phyloP scores from a whole-genome alignment of 2,329 filamentous ascomycete species.

The Leptographium lundbergii region DNA sequence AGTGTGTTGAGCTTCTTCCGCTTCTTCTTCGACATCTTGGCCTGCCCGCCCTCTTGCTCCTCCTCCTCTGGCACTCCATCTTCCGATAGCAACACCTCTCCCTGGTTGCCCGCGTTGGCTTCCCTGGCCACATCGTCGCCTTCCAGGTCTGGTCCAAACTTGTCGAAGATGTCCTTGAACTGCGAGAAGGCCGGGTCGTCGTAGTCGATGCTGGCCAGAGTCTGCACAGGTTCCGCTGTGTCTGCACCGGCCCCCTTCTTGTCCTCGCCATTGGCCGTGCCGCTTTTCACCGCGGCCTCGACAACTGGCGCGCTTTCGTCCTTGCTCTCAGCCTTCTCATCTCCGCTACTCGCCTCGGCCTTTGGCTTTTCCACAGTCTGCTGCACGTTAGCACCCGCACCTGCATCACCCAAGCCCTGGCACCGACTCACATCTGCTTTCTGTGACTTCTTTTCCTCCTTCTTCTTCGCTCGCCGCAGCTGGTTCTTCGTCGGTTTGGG shows the following conservation, averaged over 20 bases:
- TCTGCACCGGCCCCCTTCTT: conserved; percentile 22
- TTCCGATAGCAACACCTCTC: conserved; percentile 71
- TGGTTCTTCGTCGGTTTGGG: conserved; percentile 87
- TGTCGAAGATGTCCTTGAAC: conserved; percentile 72
- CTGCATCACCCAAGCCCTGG: background rate
- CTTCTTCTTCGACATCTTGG: conserved; percentile 87
- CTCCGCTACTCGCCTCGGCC: background rate
- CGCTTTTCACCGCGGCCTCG: conserved; percentile 8
- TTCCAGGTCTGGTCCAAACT: conserved; percentile 56
- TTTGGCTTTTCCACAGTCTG: background rate
- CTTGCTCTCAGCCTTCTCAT: conserved; percentile 9
- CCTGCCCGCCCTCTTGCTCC: conserved; percentile 48
- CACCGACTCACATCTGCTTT: conserved; percentile 34
- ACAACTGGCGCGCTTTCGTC: conserved; percentile 8
- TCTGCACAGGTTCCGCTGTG: conserved; percentile 31
- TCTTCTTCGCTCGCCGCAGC: conserved; percentile 85
- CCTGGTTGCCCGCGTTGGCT: conserved; percentile 59
- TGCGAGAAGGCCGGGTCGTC: conserved; percentile 71
- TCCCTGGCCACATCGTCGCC: conserved; percentile 54
- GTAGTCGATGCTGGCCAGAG: conserved; percentile 38
- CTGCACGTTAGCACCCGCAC: background rate
- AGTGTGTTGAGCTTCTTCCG: conserved; percentile 83
- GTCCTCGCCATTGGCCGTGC: background rate
- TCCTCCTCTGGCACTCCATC: conserved; percentile 79
- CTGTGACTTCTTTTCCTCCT: conserved; percentile 64